These are phyloP conservation scores for Rhizopogon salebrosus DNA, from an alignment of 768 basidiomycete species.

Conservation along the genomic window DNA sequence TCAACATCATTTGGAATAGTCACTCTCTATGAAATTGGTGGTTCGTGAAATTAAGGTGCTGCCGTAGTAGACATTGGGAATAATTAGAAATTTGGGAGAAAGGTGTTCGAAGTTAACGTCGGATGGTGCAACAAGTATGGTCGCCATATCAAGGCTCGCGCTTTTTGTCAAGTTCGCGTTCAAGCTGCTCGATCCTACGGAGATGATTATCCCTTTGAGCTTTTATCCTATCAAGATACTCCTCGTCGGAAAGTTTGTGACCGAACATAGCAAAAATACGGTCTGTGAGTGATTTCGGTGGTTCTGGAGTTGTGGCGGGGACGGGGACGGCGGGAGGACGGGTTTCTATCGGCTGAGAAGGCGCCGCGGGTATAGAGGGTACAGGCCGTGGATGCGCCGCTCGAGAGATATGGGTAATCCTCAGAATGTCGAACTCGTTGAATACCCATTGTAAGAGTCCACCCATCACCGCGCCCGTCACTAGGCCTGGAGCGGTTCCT, in stretches of 20 bases:
- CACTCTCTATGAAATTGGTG: too few relatives aligned
- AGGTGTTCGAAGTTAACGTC: neutral
- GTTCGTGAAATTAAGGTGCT: too few relatives aligned
- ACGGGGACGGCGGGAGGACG: neutral
- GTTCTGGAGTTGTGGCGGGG: constrained; percentile 1
- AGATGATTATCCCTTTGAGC: constrained; percentile 50
- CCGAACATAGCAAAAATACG: constrained; percentile 29
- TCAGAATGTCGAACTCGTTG: constrained; percentile 61
- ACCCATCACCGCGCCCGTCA: constrained; percentile 55
- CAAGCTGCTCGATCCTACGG: constrained; percentile 54
- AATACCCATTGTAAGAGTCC: constrained; percentile 59
- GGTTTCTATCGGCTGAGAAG: neutral
- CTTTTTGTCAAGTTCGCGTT: constrained; percentile 27
- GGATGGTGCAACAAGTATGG: neutral
- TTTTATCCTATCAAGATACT: constrained; percentile 59
- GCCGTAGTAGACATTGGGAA: too few relatives aligned
- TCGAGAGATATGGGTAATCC: constrained; percentile 53
- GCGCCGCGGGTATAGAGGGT: neutral
- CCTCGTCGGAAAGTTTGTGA: constrained; percentile 61
- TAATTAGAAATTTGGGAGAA: neutral
- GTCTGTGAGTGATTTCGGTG: constrained; percentile 24
- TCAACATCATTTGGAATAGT: too few relatives aligned
- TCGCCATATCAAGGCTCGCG: constrained; percentile 3
- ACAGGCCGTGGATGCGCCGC: constrained; percentile 11
- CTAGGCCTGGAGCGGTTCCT: constrained; percentile 52